phyloP scores from a whole-genome alignment of 1,139 yeast species.

The Taphrina deformans region DNA sequence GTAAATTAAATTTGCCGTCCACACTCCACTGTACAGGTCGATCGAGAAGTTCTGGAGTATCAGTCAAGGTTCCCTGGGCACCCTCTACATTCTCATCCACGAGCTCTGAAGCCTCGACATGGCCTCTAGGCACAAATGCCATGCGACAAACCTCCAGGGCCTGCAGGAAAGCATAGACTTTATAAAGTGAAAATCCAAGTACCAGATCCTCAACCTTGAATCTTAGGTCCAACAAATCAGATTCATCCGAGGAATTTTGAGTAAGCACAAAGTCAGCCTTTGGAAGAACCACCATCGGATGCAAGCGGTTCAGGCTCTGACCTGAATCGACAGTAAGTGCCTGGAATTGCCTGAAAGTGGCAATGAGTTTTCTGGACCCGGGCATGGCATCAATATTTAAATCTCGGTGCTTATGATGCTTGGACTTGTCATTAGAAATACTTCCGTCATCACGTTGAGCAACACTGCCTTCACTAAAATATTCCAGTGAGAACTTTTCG shows the following conservation, averaged over 20 bases:
- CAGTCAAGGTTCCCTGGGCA: slow-evolving; percentile 47
- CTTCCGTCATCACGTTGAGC: background rate
- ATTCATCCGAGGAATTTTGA: background rate
- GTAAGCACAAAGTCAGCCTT: slow-evolving; percentile 2
- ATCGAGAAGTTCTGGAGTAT: background rate
- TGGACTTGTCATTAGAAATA: background rate
- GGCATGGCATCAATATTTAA: background rate
- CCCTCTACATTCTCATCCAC: background rate
- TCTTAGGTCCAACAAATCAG: background rate
- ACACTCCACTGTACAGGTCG: slow-evolving; percentile 39
- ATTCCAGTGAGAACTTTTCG: background rate
- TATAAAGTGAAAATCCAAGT: slow-evolving; percentile 21
- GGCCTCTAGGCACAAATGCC: background rate
- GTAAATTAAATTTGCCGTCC: slow-evolving; percentile 9
- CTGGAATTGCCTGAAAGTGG: background rate
- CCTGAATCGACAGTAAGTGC: slow-evolving; percentile 18
- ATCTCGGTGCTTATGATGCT: background rate
- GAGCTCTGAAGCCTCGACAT: slow-evolving; percentile 38
- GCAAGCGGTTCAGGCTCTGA: background rate
- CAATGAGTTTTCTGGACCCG: background rate
- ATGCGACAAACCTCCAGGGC: slow-evolving; percentile 30
- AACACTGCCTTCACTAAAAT: background rate
- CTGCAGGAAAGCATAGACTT: slow-evolving; percentile 28
- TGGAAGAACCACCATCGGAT: slow-evolving; percentile 12
- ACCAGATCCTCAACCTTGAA: slow-evolving; percentile 6